These are phyloP conservation scores for Aspergillus indologenus DNA, from an alignment of 495 filamentous ascomycete genomes.

Conservation along the genomic window DNA sequence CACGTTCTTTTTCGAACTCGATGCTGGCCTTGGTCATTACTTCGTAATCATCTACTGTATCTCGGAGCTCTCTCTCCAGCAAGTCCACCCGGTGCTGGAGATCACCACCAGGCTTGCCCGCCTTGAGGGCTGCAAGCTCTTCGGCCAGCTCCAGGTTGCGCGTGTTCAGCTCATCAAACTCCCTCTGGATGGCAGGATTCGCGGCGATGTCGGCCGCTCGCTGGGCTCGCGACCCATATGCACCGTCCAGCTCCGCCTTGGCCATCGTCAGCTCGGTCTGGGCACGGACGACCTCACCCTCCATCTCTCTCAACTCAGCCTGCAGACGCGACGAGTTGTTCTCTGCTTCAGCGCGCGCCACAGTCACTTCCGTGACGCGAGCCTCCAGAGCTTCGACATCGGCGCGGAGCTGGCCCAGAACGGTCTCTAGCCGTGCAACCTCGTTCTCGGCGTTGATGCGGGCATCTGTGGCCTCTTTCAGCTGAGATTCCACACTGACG, in stretches of 20 bases:
- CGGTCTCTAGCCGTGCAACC: slow-evolving; percentile 20
- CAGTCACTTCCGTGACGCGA: slow-evolving; percentile 26
- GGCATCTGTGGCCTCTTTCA: slow-evolving; percentile 22
- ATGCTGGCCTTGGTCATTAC: slow-evolving; percentile 81
- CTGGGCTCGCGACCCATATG: slow-evolving; percentile 76
- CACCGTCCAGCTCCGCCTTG: slow-evolving; percentile 91
- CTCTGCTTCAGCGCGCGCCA: slow-evolving; percentile 34
- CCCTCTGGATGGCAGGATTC: slow-evolving; percentile 60
- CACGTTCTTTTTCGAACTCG: slow-evolving; percentile 81
- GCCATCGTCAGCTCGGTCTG: slow-evolving; percentile 90
- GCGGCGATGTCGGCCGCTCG: slow-evolving; percentile 73
- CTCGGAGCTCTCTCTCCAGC: slow-evolving; percentile 75
- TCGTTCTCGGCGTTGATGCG: slow-evolving; percentile 17
- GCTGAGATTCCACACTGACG: slow-evolving; percentile 12
- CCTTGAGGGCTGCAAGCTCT: slow-evolving; percentile 55
- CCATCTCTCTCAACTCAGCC: slow-evolving; percentile 68
- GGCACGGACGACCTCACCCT: slow-evolving; percentile 77
- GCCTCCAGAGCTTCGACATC: slow-evolving; percentile 28
- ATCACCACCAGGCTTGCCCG: slow-evolving; percentile 41
- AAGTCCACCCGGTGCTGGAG: slow-evolving; percentile 55
- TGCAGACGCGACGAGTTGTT: slow-evolving; percentile 51
- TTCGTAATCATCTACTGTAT: slow-evolving; percentile 82
- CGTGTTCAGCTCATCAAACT: slow-evolving; percentile 61
- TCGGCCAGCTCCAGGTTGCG: slow-evolving; percentile 57
- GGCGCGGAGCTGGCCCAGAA: slow-evolving; percentile 21